Conservation (phyloP, 2,329 filamentous ascomycete species). For the Rhexocercosporidium sp. region DNA sequence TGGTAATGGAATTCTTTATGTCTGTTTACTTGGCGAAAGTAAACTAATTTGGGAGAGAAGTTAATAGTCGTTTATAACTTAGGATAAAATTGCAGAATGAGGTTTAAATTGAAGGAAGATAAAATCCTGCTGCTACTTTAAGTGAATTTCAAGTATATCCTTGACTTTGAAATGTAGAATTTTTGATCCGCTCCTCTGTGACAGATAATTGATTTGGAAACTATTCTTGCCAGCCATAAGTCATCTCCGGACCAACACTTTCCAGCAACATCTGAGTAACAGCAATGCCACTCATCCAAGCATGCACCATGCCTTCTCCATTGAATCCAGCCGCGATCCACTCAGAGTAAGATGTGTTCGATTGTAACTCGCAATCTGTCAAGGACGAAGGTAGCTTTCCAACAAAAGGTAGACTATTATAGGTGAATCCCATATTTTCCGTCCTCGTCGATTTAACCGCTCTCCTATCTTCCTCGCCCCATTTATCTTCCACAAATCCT, state of each 20-base stretch:
- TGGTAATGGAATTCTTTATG: too few species aligned
- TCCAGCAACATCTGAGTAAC: conserved; percentile 63
- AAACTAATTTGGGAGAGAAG: too few species aligned
- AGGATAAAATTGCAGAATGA: too few species aligned
- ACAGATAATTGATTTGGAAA: not conserved
- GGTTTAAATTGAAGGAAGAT: too few species aligned
- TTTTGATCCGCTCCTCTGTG: not conserved
- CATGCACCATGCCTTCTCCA: conserved; percentile 77
- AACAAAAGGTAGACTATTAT: conserved; percentile 71
- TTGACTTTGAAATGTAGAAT: too few species aligned
- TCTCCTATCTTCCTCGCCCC: not conserved
- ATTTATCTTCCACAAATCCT: conserved; percentile 2
- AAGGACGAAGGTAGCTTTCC: conserved; percentile 61
- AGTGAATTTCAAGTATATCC: too few species aligned
- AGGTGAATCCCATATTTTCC: conserved; percentile 76
- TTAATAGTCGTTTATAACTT: too few species aligned
- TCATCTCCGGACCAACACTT: conserved; percentile 17
- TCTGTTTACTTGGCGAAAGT: too few species aligned
- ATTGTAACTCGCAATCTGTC: conserved; percentile 45
- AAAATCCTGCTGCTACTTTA: too few species aligned
- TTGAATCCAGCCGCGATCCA: conserved; percentile 70
- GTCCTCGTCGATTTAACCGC: conserved; percentile 56
- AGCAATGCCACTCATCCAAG: conserved; percentile 67
- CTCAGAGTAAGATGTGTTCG: conserved; percentile 53
- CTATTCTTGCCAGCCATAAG: not conserved